Conservation (phyloP, 345 rosid genomes). For the Populus tremula region DNA sequence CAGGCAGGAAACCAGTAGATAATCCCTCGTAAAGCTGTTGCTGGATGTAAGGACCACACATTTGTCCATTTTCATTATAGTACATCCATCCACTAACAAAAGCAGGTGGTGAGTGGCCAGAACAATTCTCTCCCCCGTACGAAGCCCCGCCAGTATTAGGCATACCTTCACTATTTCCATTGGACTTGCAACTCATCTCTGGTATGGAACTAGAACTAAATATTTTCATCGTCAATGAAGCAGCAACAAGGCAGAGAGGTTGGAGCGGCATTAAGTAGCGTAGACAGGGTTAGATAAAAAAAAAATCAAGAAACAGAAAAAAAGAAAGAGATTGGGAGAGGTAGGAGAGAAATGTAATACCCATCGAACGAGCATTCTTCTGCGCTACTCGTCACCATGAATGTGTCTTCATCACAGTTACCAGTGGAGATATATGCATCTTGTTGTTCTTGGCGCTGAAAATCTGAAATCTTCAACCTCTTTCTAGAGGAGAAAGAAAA, state of each 20-base stretch:
- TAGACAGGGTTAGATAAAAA: conserved; percentile 7
- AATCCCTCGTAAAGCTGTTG: conserved; percentile 81
- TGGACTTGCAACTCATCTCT: conserved; percentile 58
- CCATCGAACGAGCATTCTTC: conserved; percentile 35
- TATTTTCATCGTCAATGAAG: conserved; percentile 36
- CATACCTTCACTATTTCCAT: conserved; percentile 52
- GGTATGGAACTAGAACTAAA: conserved; percentile 33
- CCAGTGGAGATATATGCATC: conserved; percentile 31
- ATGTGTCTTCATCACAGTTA: conserved; percentile 23
- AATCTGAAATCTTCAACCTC: conserved; percentile 37
- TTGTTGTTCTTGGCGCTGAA: conserved; percentile 17
- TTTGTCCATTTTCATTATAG: conserved; percentile 68
- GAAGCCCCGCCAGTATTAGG: conserved; percentile 41
- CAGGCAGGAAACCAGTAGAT: conserved; percentile 76
- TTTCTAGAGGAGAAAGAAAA: conserved; percentile 23
- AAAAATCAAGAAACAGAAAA: neutral
- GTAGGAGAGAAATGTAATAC: conserved; percentile 23
- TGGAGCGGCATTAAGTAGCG: conserved; percentile 15
- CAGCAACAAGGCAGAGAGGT: conserved; percentile 33
- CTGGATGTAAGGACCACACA: conserved; percentile 94
- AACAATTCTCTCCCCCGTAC: conserved; percentile 35
- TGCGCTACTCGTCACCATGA: conserved; percentile 20
- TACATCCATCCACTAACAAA: conserved; percentile 89
- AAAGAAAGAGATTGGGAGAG: neutral
- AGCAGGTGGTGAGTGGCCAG: conserved; percentile 33